phyloP scores from a whole-genome alignment of 768 basidiomycete genomes.

The Trametes coccinea region DNA sequence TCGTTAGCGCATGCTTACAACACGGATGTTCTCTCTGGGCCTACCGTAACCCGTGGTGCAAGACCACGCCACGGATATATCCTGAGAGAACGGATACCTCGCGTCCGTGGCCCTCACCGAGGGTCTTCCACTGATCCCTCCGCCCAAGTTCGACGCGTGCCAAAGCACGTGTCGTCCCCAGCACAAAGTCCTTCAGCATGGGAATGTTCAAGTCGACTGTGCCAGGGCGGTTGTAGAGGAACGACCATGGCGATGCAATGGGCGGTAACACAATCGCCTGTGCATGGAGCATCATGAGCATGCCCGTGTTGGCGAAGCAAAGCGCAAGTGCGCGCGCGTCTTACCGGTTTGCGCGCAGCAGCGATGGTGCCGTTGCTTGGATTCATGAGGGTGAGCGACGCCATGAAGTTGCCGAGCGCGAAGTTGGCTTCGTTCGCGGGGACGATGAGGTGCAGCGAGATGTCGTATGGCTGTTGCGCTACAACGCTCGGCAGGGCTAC shows the following conservation, averaged over 20 bases:
- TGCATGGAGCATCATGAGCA: background rate
- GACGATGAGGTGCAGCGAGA: constrained; percentile 64
- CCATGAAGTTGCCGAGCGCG: constrained; percentile 86
- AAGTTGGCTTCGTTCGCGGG: constrained; percentile 68
- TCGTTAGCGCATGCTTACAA: background rate
- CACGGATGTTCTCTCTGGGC: constrained; percentile 14
- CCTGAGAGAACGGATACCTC: constrained; percentile 71
- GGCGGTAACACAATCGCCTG: constrained; percentile 63
- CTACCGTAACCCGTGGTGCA: constrained; percentile 71
- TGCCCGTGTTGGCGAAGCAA: background rate
- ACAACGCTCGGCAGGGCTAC: constrained; percentile 51
- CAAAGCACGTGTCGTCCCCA: constrained; percentile 46
- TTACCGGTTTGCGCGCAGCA: constrained; percentile 63
- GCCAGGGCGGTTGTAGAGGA: constrained; percentile 42
- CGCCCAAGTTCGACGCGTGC: constrained; percentile 77
- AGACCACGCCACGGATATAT: constrained; percentile 58
- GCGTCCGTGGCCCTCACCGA: constrained; percentile 70
- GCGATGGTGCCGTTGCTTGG: constrained; percentile 63
- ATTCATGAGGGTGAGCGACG: constrained; percentile 58
- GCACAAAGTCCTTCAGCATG: constrained; percentile 55
- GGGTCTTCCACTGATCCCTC: constrained; percentile 65
- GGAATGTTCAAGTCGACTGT: constrained; percentile 53
- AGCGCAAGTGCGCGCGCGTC: constrained; percentile 24
- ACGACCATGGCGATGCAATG: constrained; percentile 32
- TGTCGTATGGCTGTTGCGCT: constrained; percentile 69